Base-by-base conservation (phyloP, 129 eudicot genomes). In the Artemisia tridentata region DNA sequence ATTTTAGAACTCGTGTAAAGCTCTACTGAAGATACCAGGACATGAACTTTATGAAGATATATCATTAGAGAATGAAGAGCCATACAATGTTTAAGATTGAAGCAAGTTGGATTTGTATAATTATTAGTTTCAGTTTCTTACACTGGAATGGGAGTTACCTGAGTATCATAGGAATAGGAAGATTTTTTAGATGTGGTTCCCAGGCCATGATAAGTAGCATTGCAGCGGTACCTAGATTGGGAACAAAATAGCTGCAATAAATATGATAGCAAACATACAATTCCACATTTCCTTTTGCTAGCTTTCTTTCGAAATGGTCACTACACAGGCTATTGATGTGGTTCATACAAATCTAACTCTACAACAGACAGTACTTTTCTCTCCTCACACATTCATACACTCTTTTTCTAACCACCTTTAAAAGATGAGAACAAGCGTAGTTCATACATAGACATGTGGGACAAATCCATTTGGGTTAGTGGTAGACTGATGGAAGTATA, bases 191-290 rank as follows among this genome's bases (percentile, higher is more conserved):
- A 58, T 84, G 64, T 68, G 92, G 91, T 49, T 86, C 80, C 99
- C 99, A 95, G 68, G 82, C 97, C 86, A 90, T 78, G 65, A 88
- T 76, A 63, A 95, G 99, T 63, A 95, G 82, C 92, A 95, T 90
- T 11, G 86, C 96, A 60, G 93, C 96, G 43, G 97, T 95, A 74
- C 99, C 99, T 93, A 81, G 15, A 71, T 68, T 15, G 11, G 1
- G 46, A 52, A 48, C 21, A 61, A 75, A 54, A 12, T 63, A 58
- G 59, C 50, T 48, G 66, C 76, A 43, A 41, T 47, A 16, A 11
- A 56, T 62, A 49, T 45, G 53, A 31, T 49, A 56, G 41, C 51
- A 54, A 38, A 57, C 47, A 72, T 46, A 65, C n/a, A 38, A 57
- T 34, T 29, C 38, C 65, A 64, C 38, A 52, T 27, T 21, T 27